These are phyloP conservation scores for Penicillium sp. DNA, from an alignment of 2,329 filamentous ascomycete genomes.

Conservation along the genomic window DNA sequence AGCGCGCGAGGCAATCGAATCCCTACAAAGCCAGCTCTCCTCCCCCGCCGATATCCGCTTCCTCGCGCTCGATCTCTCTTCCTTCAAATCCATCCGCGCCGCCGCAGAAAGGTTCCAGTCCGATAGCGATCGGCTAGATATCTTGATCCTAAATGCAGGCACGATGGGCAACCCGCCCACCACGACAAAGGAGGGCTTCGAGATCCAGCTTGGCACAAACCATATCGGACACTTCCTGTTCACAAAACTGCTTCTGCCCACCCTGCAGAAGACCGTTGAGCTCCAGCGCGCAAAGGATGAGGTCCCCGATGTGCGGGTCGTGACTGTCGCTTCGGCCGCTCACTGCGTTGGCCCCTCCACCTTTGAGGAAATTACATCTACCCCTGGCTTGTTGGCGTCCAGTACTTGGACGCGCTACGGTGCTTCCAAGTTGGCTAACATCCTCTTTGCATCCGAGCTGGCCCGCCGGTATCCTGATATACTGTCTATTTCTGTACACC, in stretches of 20 bases:
- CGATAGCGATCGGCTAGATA: slow-evolving; percentile 44
- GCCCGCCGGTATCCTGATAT: slow-evolving; percentile 46
- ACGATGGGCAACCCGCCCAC: slow-evolving; percentile 44
- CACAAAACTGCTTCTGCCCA: slow-evolving; percentile 45
- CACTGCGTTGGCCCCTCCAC: slow-evolving; percentile 33
- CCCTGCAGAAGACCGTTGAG: slow-evolving; percentile 36
- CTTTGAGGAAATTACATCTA: slow-evolving; percentile 40
- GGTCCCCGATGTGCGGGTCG: slow-evolving; percentile 29
- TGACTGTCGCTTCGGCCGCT: slow-evolving; percentile 40
- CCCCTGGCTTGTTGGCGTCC: slow-evolving; percentile 29
- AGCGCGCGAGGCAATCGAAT: slow-evolving; percentile 46
- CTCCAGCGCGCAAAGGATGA: slow-evolving; percentile 29
- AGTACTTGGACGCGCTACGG: slow-evolving; percentile 50
- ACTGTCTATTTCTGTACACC: slow-evolving; percentile 50
- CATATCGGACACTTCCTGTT: slow-evolving; percentile 48
- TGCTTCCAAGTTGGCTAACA: slow-evolving; percentile 53
- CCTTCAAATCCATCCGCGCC: slow-evolving; percentile 48
- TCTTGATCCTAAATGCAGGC: slow-evolving; percentile 49
- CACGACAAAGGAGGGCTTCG: slow-evolving; percentile 43
- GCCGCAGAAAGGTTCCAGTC: slow-evolving; percentile 45
- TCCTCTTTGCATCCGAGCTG: slow-evolving; percentile 48
- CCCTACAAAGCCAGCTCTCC: slow-evolving; percentile 35
- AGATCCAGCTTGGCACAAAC: slow-evolving; percentile 49
- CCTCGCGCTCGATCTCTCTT: slow-evolving; percentile 51
- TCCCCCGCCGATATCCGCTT: slow-evolving; percentile 42